Percentiles rank a stretch among this genome's conserved stretches.
These are phyloP conservation scores for Nitzschia palea DNA, from an alignment of 108 stramenopile species.

Conservation along the genomic window DNA sequence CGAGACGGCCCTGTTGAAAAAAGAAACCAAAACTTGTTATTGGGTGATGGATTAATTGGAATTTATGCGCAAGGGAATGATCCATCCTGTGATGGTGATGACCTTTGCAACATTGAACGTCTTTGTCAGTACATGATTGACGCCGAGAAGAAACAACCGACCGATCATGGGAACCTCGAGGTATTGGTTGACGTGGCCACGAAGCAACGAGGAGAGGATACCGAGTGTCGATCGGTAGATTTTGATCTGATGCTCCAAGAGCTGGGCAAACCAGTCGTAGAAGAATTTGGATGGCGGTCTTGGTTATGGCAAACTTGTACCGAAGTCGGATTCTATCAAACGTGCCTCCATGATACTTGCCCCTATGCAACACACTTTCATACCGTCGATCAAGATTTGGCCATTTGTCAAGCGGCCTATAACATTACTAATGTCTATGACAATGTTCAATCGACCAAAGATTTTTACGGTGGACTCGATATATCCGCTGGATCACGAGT, in stretches of 20 bases:
- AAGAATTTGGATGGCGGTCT: slow-evolving; percentile 40
- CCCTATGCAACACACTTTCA: slow-evolving; percentile 84
- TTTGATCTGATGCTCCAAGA: slow-evolving; percentile 43
- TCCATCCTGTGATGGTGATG: slow-evolving; percentile 58
- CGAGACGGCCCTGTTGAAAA: slow-evolving; percentile 32
- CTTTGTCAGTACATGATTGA: slow-evolving; percentile 48
- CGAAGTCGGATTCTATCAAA: slow-evolving; percentile 96
- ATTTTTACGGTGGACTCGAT: slow-evolving; percentile 83
- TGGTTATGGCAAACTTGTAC: slow-evolving; percentile 96
- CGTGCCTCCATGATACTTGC: slow-evolving; percentile 70
- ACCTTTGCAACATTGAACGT: slow-evolving; percentile 78
- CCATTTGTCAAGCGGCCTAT: slow-evolving; percentile 70
- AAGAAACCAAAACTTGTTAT: slow-evolving; percentile 51
- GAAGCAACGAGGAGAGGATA: slow-evolving; percentile 18
- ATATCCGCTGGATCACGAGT: slow-evolving; percentile 58
- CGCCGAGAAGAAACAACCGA: not conserved
- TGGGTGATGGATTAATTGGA: slow-evolving; percentile 83
- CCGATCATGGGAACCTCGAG: slow-evolving; percentile 40
- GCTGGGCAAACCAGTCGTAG: slow-evolving; percentile 19
- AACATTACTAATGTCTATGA: slow-evolving; percentile 57
- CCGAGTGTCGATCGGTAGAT: slow-evolving; percentile 43
- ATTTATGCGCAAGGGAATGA: slow-evolving; percentile 88
- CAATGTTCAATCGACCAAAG: slow-evolving; percentile 62
- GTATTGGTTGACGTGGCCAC: slow-evolving; percentile 44
- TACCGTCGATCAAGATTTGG: slow-evolving; percentile 65